phyloP scores from a whole-genome alignment of 2,329 filamentous ascomycete species.

The Massarina eburnea region DNA sequence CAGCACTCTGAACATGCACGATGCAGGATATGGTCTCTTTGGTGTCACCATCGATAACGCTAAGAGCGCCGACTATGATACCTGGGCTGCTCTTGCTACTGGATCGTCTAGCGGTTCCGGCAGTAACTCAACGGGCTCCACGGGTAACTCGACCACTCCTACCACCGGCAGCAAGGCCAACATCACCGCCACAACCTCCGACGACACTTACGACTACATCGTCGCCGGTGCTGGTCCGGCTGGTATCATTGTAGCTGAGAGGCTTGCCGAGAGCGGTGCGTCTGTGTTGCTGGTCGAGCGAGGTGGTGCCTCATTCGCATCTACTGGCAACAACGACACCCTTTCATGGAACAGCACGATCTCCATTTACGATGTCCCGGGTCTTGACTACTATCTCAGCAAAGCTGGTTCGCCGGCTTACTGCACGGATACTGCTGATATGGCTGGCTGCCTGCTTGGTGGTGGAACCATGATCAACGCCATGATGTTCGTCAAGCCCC shows the following conservation, averaged over 20 bases:
- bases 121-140: slow-evolving; percentile 5
- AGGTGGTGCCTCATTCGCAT: slow-evolving; percentile 40
- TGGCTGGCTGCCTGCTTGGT: slow-evolving; percentile 70
- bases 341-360: slow-evolving; percentile 39
- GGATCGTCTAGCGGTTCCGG: slow-evolving; percentile 11
- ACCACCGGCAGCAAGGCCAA: slow-evolving; percentile 16
- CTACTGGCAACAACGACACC: slow-evolving; percentile 29
- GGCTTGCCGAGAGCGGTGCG: slow-evolving; percentile 64
- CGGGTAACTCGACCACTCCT: slow-evolving; percentile 31
- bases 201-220: slow-evolving; percentile 61
- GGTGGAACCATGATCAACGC: slow-evolving; percentile 66
- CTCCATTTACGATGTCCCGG: slow-evolving; percentile 43
- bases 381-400: slow-evolving; percentile 37
- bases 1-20: slow-evolving; percentile 32
- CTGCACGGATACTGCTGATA: slow-evolving; percentile 69
- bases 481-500: slow-evolving; percentile 39
- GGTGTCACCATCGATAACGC: slow-evolving; percentile 32
- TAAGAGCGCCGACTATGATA: slow-evolving; percentile 33
- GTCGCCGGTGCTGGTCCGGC: slow-evolving; percentile 63
- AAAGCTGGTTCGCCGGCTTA: slow-evolving; percentile 30
- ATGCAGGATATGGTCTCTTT: slow-evolving; percentile 37
- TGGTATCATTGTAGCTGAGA: slow-evolving; percentile 60
- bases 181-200: slow-evolving; percentile 35
- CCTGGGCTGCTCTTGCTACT: slow-evolving; percentile 38
- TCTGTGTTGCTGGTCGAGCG: slow-evolving; percentile 61